phyloP scores from a whole-genome alignment of 306 rosid genomes.

The Vigna trinervia region DNA sequence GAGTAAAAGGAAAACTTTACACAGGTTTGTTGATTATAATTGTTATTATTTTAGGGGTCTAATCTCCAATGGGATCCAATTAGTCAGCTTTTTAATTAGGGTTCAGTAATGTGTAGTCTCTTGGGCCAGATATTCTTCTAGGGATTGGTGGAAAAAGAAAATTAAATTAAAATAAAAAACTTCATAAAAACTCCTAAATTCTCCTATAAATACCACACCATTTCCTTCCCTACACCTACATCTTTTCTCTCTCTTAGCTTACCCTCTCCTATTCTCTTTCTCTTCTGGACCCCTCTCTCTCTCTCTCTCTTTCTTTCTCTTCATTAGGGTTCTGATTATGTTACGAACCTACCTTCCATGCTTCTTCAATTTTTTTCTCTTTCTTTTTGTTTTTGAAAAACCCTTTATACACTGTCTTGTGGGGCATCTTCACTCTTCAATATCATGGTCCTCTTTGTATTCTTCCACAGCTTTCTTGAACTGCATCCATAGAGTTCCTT shows the following conservation, averaged over 20 bases:
- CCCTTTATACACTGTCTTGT: not conserved
- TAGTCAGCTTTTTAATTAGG: slow-evolving; percentile 73
- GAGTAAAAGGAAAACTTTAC: slow-evolving; percentile 30
- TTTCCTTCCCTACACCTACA: slow-evolving; percentile 58
- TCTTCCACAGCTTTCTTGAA: slow-evolving; percentile 99
- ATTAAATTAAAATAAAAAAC: slow-evolving; percentile 16
- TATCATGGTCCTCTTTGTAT: slow-evolving; percentile 79
- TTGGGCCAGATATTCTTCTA: slow-evolving; percentile 93
- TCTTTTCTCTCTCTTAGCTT: slow-evolving; percentile 16
- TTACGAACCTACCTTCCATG: slow-evolving; percentile 43
- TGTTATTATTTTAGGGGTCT: slow-evolving; percentile 37
- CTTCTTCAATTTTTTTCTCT: not conserved
- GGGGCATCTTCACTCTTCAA: slow-evolving; percentile 34
- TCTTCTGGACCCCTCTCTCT: slow-evolving; percentile 37
- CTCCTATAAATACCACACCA: slow-evolving; percentile 66
- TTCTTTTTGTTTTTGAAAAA: not conserved
- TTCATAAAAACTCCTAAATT: slow-evolving; percentile 45
- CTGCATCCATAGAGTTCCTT: slow-evolving; percentile 73
- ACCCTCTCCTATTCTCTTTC: slow-evolving; percentile 30
- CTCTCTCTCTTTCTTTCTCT: not conserved
- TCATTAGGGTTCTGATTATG: slow-evolving; percentile 47
- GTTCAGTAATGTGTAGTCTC: slow-evolving; percentile 66
- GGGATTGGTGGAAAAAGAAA: slow-evolving; percentile 73
- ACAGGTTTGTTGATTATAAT: slow-evolving; percentile 8
- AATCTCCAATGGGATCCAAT: slow-evolving; percentile 52